Conservation (phyloP, 176 grass and related monocot genomes). For the Cymbopogon citratus region DNA sequence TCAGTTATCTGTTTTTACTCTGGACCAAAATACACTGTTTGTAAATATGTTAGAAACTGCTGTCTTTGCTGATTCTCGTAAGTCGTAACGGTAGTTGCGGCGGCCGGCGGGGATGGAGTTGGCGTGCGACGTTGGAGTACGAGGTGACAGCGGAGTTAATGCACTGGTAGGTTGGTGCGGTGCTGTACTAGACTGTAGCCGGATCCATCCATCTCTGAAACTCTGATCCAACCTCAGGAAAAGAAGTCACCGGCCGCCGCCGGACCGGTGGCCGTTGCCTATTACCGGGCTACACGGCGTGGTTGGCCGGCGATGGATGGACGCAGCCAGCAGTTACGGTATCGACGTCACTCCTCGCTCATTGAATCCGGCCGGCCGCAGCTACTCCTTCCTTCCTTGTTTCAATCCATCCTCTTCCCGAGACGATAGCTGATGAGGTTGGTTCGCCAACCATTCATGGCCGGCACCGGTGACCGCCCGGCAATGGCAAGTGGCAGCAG, state of each 20-base stretch:
- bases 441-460: slow-evolving; percentile 8
- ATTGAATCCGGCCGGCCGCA: background rate
- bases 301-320: no score
- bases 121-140: background rate
- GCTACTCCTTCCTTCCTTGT: background rate
- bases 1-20: no score
- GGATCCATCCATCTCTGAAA: background rate
- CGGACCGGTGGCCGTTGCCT: no score
- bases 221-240: background rate
- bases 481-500: background rate
- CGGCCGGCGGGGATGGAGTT: no score
- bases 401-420: background rate
- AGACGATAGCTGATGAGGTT: slow-evolving; percentile 1
- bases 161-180: background rate
- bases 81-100: no score
- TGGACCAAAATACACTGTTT: no score
- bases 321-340: background rate
- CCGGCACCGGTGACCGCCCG: background rate
- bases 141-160: slow-evolving; percentile 11
- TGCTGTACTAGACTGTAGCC: background rate
- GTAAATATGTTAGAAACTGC: no score
- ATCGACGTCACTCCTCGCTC: background rate
- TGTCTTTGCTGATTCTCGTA: no score
- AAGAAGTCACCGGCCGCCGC: background rate
- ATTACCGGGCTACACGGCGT: no score